Evolutionary conservation across 495 filamentous ascomycete species (phyloP).

Genomic region (Aspergillus leporis): DNA sequence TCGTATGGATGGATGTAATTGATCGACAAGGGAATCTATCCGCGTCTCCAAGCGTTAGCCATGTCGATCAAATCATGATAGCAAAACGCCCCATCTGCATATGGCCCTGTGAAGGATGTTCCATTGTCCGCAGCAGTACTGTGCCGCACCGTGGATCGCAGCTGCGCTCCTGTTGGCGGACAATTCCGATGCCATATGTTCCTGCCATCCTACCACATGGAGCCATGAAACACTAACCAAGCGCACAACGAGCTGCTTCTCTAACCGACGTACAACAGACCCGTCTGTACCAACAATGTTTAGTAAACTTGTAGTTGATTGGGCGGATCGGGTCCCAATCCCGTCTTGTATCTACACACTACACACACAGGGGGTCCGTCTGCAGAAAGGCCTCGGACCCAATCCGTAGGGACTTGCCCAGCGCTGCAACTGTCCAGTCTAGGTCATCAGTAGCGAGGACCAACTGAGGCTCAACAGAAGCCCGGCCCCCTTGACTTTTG

Average conservation of each 20-base stretch:
- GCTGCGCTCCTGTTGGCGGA: background rate
- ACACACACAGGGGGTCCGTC: background rate
- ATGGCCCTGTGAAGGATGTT: background rate
- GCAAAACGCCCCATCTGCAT: background rate
- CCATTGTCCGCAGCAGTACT: background rate
- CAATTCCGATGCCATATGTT: background rate
- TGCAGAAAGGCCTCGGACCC: background rate
- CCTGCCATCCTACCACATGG: background rate
- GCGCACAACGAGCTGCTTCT: background rate
- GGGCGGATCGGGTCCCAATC: background rate
- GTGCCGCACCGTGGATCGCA: background rate
- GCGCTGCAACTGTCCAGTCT: no score
- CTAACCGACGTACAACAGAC: background rate
- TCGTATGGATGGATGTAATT: background rate
- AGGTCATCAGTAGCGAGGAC: no score
- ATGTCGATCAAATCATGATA: background rate
- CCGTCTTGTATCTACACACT: background rate
- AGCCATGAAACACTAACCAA: background rate
- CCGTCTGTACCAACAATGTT: background rate
- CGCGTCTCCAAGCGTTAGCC: background rate
- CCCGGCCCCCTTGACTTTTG: background rate
- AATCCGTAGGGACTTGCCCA: background rate
- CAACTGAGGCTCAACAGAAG: background rate
- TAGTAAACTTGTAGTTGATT: background rate
- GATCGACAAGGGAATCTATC: background rate